phyloP scores from a whole-genome alignment of 1,139 yeast genomes.

The Pichia sp. region DNA sequence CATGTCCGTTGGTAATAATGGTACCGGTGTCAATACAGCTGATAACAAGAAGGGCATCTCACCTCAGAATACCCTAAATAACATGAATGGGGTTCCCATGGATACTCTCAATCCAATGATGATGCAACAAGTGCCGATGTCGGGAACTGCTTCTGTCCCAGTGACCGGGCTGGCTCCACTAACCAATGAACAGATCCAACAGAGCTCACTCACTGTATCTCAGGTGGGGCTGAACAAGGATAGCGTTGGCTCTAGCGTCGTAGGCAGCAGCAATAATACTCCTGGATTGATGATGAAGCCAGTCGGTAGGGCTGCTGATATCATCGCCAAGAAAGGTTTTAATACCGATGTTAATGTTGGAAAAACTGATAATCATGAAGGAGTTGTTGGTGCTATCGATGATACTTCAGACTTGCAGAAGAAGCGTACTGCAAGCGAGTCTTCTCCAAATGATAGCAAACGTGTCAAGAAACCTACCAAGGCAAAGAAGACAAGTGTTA shows the following conservation, averaged over 20 bases:
- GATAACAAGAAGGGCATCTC: no score
- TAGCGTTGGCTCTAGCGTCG: constrained; percentile 1
- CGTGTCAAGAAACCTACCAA: no score
- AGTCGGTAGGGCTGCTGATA: background rate
- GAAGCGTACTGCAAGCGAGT: no score
- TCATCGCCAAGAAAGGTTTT: no score
- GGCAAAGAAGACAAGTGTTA: no score
- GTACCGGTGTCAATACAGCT: background rate
- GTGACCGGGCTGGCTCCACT: background rate
- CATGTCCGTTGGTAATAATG: background rate
- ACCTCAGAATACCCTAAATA: no score
- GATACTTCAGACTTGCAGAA: no score
- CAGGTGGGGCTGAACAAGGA: no score
- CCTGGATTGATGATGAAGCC: constrained; percentile 4
- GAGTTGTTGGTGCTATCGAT: no score
- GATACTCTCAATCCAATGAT: background rate
- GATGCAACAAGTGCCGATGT: background rate
- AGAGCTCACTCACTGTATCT: background rate
- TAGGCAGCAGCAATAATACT: constrained; percentile 1
- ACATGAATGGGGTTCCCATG: background rate
- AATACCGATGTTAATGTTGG: no score
- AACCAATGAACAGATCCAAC: background rate
- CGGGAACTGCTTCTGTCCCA: background rate
- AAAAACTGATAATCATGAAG: no score
- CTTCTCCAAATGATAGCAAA: no score